These are phyloP conservation scores for Populus tomentosa DNA, from an alignment of 441 rosid genomes.

Conservation along the genomic window DNA sequence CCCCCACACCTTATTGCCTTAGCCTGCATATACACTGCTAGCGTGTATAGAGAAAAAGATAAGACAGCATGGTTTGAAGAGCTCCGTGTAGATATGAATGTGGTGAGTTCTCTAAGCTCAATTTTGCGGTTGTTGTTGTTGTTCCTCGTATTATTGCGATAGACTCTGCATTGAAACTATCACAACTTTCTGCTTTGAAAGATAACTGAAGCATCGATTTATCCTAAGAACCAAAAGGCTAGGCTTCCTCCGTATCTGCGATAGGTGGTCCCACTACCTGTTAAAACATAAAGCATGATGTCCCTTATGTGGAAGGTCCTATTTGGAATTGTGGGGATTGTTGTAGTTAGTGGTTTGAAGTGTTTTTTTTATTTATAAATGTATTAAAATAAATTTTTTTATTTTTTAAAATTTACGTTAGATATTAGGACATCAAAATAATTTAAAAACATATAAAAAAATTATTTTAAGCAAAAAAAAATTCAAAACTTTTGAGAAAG, in stretches of 20 bases:
- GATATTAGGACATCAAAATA: too few relatives aligned
- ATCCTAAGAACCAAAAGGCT: too few relatives aligned
- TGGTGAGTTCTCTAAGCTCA: constrained; percentile 44
- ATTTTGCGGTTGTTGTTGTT: neutral
- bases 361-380: too few relatives aligned
- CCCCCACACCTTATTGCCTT: constrained; percentile 83
- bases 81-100: constrained; percentile 90
- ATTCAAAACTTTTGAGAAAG: too few relatives aligned
- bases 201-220: neutral
- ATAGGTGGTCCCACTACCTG: neutral
- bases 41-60: constrained; percentile 72
- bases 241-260: too few relatives aligned
- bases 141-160: neutral
- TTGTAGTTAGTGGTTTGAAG: too few relatives aligned
- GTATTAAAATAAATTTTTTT: too few relatives aligned
- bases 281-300: neutral
- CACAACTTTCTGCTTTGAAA: neutral
- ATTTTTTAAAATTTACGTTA: too few relatives aligned
- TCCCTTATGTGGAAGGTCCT: neutral
- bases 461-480: too few relatives aligned
- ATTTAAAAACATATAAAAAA: too few relatives aligned
- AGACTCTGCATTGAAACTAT: neutral
- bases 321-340: too few relatives aligned
- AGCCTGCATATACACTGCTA: constrained; percentile 87
- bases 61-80: constrained; percentile 92